phyloP scores from a whole-genome alignment of 352 stramenopile species.

The Phytophthora hibernalis region DNA sequence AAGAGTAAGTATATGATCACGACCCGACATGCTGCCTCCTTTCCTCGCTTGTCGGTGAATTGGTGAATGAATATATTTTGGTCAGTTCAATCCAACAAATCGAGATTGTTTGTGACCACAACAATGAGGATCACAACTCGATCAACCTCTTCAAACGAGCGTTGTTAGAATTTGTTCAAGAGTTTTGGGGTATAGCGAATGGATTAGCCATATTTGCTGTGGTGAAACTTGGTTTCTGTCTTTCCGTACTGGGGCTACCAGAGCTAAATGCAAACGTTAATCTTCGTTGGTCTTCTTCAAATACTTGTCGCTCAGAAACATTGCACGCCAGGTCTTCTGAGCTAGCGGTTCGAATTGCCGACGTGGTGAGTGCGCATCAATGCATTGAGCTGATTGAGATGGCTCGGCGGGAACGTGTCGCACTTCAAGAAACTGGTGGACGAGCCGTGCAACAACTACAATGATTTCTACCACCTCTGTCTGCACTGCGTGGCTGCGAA shows the following conservation, averaged over 20 bases:
- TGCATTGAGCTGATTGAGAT: slow-evolving; percentile 30
- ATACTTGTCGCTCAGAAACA: neutral
- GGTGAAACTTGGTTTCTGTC: neutral
- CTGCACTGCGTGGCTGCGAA: slow-evolving; percentile 36
- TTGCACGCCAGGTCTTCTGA: neutral
- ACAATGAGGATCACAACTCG: too few species aligned
- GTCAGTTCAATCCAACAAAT: neutral
- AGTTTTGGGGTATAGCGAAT: too few species aligned
- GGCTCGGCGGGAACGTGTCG: slow-evolving; percentile 24
- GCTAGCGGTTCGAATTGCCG: slow-evolving; percentile 11
- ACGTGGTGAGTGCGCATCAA: slow-evolving; percentile 35
- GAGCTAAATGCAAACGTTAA: neutral
- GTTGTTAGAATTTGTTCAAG: too few species aligned
- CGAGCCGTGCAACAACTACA: too few species aligned
- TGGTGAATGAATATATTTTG: neutral
- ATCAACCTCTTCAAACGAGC: too few species aligned
- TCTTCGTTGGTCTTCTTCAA: neutral
- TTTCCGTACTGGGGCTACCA: neutral
- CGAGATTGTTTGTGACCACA: too few species aligned
- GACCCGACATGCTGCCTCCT: neutral
- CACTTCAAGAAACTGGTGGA: too few species aligned
- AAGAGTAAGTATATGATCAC: slow-evolving; percentile 2
- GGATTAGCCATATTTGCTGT: too few species aligned
- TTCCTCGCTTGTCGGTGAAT: neutral
- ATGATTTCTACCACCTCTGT: too few species aligned